Evolutionary conservation across 2,329 filamentous ascomycete genomes (phyloP).

Genomic region (Chrysoporthe cubensis): DNA sequence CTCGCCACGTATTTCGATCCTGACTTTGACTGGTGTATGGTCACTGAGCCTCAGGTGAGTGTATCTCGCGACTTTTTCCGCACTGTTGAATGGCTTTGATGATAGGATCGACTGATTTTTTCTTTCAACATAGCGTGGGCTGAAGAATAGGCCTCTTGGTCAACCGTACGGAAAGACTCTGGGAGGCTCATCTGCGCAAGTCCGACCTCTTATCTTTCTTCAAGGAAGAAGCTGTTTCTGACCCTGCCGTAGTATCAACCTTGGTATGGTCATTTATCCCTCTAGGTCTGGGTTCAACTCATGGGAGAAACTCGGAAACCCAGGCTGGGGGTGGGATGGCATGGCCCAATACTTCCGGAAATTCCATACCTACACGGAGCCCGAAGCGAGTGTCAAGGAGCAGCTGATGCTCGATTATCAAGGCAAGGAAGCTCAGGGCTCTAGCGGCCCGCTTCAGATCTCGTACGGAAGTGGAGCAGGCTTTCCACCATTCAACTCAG

Average conservation of each 20-base stretch:
- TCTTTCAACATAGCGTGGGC: slow-evolving; percentile 34
- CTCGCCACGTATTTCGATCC: slow-evolving; percentile 39
- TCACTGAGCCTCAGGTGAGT: slow-evolving; percentile 31
- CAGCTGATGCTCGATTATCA: slow-evolving; percentile 38
- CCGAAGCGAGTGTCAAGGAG: slow-evolving; percentile 33
- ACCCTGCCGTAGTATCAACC: slow-evolving; percentile 31
- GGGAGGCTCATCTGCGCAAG: slow-evolving; percentile 22
- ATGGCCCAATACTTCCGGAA: slow-evolving; percentile 41
- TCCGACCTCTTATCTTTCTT: not conserved
- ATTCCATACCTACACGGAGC: slow-evolving; percentile 39
- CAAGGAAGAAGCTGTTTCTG: not conserved
- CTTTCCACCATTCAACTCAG: slow-evolving; percentile 38
- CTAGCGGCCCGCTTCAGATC: slow-evolving; percentile 43
- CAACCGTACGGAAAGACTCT: slow-evolving; percentile 17
- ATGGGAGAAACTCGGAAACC: slow-evolving; percentile 37
- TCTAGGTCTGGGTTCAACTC: slow-evolving; percentile 35
- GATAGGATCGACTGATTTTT: not conserved
- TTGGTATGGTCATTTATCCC: slow-evolving; percentile 36
- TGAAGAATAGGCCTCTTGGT: slow-evolving; percentile 16
- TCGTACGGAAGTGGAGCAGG: slow-evolving; percentile 40
- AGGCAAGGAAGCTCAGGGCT: slow-evolving; percentile 34
- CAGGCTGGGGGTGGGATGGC: slow-evolving; percentile 34
- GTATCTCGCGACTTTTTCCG: not conserved
- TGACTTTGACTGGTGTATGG: slow-evolving; percentile 47
- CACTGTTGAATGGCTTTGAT: not conserved